phyloP scores from a whole-genome alignment of 371 early-diverging fungal species.

The Mortierella sp. region DNA sequence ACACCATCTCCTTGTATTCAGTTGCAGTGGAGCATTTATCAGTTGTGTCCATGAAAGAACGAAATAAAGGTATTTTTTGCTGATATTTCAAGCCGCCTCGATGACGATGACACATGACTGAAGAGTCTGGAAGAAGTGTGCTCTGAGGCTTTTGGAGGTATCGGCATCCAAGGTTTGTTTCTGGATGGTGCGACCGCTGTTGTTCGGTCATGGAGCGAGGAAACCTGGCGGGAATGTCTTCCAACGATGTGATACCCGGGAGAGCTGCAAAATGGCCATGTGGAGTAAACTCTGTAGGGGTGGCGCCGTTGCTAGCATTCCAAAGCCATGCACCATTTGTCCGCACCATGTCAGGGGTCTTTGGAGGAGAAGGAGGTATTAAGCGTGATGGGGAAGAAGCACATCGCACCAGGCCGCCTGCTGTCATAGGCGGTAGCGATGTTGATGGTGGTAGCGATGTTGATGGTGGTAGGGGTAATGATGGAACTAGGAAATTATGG shows the following conservation, averaged over 20 bases:
- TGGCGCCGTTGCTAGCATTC: too few species aligned
- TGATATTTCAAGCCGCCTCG: too few species aligned
- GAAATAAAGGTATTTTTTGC: too few species aligned
- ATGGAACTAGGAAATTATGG: conserved; percentile 1
- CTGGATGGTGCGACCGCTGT: too few species aligned
- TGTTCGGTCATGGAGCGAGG: too few species aligned
- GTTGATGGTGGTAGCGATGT: neutral
- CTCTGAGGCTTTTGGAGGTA: too few species aligned
- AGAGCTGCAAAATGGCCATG: conserved; percentile 26
- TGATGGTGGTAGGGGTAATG: neutral
- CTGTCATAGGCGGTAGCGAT: conserved; percentile 1
- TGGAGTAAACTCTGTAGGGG: neutral
- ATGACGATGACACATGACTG: too few species aligned
- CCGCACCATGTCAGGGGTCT: conserved; percentile 30
- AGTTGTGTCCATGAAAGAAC: too few species aligned
- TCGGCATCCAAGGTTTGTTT: neutral
- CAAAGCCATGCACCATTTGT: conserved; percentile 4
- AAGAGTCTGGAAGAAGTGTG: too few species aligned
- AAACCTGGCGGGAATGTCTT: too few species aligned
- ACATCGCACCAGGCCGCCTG: conserved; percentile 15
- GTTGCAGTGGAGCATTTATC: too few species aligned
- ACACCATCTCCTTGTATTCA: too few species aligned
- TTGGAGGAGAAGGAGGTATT: conserved; percentile 33
- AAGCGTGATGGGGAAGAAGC: conserved; percentile 8
- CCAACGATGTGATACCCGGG: conserved; percentile 14